These are phyloP conservation scores for Zasmidium angulare DNA, from an alignment of 2,329 filamentous ascomycete species.

Conservation along the genomic window DNA sequence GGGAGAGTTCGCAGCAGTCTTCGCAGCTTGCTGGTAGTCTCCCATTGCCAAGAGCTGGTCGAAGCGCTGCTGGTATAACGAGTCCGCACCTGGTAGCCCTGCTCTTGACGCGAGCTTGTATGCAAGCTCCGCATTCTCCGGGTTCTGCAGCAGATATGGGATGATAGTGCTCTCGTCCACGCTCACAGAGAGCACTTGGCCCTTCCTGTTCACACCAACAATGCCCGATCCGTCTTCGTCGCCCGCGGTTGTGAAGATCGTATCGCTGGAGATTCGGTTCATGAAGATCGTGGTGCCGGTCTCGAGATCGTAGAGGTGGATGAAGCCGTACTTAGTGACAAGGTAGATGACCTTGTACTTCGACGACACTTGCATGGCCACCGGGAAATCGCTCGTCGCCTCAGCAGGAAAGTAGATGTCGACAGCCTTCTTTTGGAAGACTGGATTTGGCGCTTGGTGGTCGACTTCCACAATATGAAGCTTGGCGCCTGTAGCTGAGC, in stretches of 20 bases:
- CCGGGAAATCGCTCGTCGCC: slow-evolving; percentile 94
- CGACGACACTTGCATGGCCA: slow-evolving; percentile 93
- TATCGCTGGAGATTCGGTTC: slow-evolving; percentile 99
- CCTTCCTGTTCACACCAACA: slow-evolving; percentile 94
- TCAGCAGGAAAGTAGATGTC: slow-evolving; percentile 97
- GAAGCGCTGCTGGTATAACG: slow-evolving; percentile 89
- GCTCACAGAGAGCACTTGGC: slow-evolving; percentile 90
- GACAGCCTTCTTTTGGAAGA: slow-evolving; percentile 92
- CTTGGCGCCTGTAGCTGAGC: slow-evolving; percentile 85
- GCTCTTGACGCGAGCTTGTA: slow-evolving; percentile 95
- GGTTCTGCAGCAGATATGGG: slow-evolving; percentile 93
- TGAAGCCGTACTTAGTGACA: slow-evolving; percentile 98
- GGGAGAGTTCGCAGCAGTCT: slow-evolving; percentile 94
- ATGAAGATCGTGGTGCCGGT: slow-evolving; percentile 96
- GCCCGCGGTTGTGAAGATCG: slow-evolving; percentile 89
- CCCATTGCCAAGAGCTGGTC: slow-evolving; percentile 79
- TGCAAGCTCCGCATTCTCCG: slow-evolving; percentile 87
- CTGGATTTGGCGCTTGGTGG: slow-evolving; percentile 82
- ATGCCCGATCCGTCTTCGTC: slow-evolving; percentile 85
- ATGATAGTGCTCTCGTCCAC: slow-evolving; percentile 91
- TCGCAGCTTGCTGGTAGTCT: slow-evolving; percentile 85
- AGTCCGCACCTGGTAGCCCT: slow-evolving; percentile 89
- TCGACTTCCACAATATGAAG: slow-evolving; percentile 98
- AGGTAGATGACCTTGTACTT: slow-evolving; percentile 97
- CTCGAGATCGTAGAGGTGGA: slow-evolving; percentile 97